phyloP scores from a whole-genome alignment of 2,329 filamentous ascomycete species.

The Periglandula ipomoeae region DNA sequence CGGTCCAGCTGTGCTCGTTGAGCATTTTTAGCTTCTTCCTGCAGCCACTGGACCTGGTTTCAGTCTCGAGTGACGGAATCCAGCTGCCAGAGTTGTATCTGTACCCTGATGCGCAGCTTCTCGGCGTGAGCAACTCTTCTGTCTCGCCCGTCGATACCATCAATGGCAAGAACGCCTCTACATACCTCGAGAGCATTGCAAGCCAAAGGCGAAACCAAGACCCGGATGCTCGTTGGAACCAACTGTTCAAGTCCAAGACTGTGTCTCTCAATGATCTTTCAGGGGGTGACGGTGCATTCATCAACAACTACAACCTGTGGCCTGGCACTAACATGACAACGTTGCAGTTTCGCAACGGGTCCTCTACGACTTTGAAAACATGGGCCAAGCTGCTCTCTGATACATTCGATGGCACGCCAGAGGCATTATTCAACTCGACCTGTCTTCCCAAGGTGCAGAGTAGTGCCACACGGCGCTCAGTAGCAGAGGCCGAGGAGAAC shows the following conservation, averaged over 20 bases:
- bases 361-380: neutral
- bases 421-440: neutral
- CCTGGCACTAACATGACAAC: neutral
- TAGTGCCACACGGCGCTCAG: neutral
- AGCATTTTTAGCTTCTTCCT: constrained; percentile 5
- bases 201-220: too few relatives aligned
- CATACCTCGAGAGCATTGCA: too few relatives aligned
- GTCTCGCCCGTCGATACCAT: too few relatives aligned
- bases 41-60: constrained; percentile 3
- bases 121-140: neutral
- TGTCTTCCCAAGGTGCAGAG: neutral
- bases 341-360: constrained; percentile 2
- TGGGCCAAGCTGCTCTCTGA: too few relatives aligned
- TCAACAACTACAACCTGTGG: neutral
- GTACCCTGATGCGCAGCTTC: neutral
- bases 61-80: constrained; percentile 20
- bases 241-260: constrained; percentile 7
- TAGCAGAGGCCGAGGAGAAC: too few relatives aligned
- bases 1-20: too few relatives aligned
- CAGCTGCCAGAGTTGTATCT: constrained; percentile 15
- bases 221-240: constrained; percentile 14
- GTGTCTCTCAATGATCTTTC: neutral
- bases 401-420: too few relatives aligned
- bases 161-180: too few relatives aligned
- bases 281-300: too few relatives aligned